These are phyloP conservation scores for Phlyctochytrium bullatum DNA, from an alignment of 192 early-diverging fungal genomes.

Conservation along the genomic window DNA sequence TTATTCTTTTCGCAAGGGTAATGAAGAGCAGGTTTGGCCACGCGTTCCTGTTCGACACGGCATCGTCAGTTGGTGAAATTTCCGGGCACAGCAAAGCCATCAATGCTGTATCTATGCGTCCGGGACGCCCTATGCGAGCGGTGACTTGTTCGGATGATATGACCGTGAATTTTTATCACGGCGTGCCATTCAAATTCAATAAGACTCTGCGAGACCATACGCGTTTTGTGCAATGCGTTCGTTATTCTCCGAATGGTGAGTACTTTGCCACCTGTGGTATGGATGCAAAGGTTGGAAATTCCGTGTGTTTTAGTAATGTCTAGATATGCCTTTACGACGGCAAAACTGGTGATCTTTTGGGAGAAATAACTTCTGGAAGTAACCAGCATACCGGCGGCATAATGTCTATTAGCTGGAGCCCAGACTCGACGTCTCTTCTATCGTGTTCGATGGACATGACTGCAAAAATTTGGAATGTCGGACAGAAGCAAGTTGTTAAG, in stretches of 20 bases:
- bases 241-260: slow-evolving; percentile 78
- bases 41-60: slow-evolving; percentile 85
- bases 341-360: slow-evolving; percentile 76
- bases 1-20: neutral
- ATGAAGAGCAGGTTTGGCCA: slow-evolving; percentile 68
- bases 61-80: slow-evolving; percentile 87
- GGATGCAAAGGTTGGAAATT: slow-evolving; percentile 68
- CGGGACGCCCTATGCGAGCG: slow-evolving; percentile 84
- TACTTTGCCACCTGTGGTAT: slow-evolving; percentile 80
- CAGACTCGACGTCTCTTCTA: slow-evolving; percentile 70
- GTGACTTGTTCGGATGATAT: slow-evolving; percentile 91
- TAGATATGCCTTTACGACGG: slow-evolving; percentile 90
- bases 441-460: slow-evolving; percentile 85
- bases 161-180: slow-evolving; percentile 84
- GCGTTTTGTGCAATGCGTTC: slow-evolving; percentile 88
- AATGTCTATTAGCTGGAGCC: slow-evolving; percentile 84
- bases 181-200: slow-evolving; percentile 86
- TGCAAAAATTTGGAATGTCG: slow-evolving; percentile 89
- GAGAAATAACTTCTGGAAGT: slow-evolving; percentile 38
- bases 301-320: neutral
- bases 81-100: slow-evolving; percentile 84
- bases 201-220: slow-evolving; percentile 73
- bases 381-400: slow-evolving; percentile 76
- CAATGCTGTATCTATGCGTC: slow-evolving; percentile 88
- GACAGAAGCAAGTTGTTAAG: slow-evolving; percentile 60